These are phyloP conservation scores for Rosa multiflora DNA, from an alignment of 306 rosid species.

Conservation along the genomic window DNA sequence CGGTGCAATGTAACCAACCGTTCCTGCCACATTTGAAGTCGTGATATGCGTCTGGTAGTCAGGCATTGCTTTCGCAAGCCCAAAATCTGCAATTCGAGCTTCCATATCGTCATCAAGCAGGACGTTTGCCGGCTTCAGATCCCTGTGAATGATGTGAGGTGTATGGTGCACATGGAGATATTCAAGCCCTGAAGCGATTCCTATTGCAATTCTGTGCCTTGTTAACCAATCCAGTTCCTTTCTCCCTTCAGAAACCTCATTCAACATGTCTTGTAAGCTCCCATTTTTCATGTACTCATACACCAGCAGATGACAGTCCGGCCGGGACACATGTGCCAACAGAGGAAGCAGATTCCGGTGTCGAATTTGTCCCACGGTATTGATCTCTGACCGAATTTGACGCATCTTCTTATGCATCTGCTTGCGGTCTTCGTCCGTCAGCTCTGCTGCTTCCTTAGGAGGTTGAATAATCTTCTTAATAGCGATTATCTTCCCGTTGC, in stretches of 20 bases:
- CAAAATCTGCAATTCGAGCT: conserved; percentile 93
- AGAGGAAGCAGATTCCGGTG: conserved; percentile 83
- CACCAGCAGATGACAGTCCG: conserved; percentile 79
- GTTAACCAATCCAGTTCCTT: conserved; percentile 60
- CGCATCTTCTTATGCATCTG: conserved; percentile 73
- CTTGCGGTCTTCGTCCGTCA: conserved; percentile 69
- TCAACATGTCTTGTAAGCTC: conserved; percentile 62
- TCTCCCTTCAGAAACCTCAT: conserved; percentile 32
- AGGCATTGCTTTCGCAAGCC: conserved; percentile 83
- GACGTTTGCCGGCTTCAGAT: conserved; percentile 76
- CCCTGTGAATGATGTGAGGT: conserved; percentile 81
- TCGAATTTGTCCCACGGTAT: conserved; percentile 82
- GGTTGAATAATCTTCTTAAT: conserved; percentile 83
- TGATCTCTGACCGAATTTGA: conserved; percentile 75
- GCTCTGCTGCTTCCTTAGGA: conserved; percentile 53
- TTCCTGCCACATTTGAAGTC: conserved; percentile 74
- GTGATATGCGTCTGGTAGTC: conserved; percentile 71
- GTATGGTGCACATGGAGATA: conserved; percentile 71
- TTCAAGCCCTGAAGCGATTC: conserved; percentile 81
- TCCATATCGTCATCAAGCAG: conserved; percentile 90
- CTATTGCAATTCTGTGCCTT: conserved; percentile 66
- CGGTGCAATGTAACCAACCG: conserved; percentile 84
- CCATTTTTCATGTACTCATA: conserved; percentile 96
- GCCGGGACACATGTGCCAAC: conserved; percentile 71
- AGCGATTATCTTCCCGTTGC: conserved; percentile 65